Evolutionary conservation across 768 basidiomycete species (phyloP), one percentile per base, ranked within the genome.

Genomic region (Tricholoma terreum): DNA sequence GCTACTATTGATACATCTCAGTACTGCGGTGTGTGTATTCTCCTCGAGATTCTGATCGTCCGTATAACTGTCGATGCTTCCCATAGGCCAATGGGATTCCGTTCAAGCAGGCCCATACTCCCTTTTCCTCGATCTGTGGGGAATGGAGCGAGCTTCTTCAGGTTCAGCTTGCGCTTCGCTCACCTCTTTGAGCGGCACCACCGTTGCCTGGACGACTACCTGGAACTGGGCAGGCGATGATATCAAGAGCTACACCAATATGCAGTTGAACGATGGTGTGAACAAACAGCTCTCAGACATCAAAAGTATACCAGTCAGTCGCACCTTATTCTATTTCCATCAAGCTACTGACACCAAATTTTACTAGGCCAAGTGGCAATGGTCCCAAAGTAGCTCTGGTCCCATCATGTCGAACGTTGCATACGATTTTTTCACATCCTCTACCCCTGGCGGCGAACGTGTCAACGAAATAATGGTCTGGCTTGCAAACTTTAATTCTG

Each of bases 341-440:
- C 43, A 3, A 45, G 22, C 15, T 49, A 6, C 34, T 24, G n/a
- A 53, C 5, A 1, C 17, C 38, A 2, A 10, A 31, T 55, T 21
- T 6, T 48, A 21, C 30, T 34, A 85, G 86, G 61, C 81, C 31
- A 70, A 65, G 0, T 88, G 86, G 86, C 54, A 67, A 1, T 87
- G 86, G 86, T 75, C 75, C 5, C 81, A 84, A 57, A 62, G 62
- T 12, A 68, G 67, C 10, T 70, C 73, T 4, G 77, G 73, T 4
- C 67, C 65, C 1, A 69, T 83, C 56, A 79, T 83, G 22, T 78
- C 81, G 0, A 77, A 87, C 55, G 76, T 85, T 24, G 83, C 85
- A 6, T 88, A 77, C 57, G 86, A 88, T 59, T 58, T 87, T 1
- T 89, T 88, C 74, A 87, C 85, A 0, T 80, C 85, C 2, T 63